Base-by-base conservation (phyloP, 2,329 filamentous ascomycete genomes). In the Penicillium corylophilum region DNA sequence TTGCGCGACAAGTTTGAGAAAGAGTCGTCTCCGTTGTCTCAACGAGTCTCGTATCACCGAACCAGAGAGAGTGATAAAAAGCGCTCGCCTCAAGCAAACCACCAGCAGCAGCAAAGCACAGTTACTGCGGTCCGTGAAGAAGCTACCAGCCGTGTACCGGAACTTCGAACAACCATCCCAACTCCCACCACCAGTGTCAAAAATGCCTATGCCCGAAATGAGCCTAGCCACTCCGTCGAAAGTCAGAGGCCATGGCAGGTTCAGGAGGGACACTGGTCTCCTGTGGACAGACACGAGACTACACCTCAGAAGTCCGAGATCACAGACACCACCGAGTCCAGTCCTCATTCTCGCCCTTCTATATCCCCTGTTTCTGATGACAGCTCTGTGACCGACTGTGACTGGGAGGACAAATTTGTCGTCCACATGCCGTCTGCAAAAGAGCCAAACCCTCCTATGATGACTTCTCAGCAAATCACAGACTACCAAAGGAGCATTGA, bases 361-460 rank as follows among this genome's bases (percentile, higher is more conserved):
- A 50, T 69, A 8, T 72, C 67, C 6, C 66, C 65, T 15, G 50
- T 70, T 10, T 68, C 67, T 5, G 63, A 66, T 18, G 39, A 41
- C 39, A 64, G 62, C 24, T 69, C 67, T 1, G 58, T 65, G 22
- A 68, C 64, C 13, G 67, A 71, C 33, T 68, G 71, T 65, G 69
- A 71, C 33, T 68, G 71, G 66, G 69, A 71, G 46, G 73, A 76
- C 51, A 65, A 63, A 59, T 75, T 74, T 53, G 71, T 74, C 40
- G 70, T 75, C 29, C 65, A 75, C 44, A 76, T 74, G 71, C 73
- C 72, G 5, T 70, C 71, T 18, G 72, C 73, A 3, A 71, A 66
- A 33, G 72, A 75, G 2, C 71, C 74, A 1, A 73, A 71, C 39
- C 72, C 73, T 3, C 67, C 71, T 4, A 67, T 61, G 1, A 71